These are phyloP conservation scores for Cercospora sesami DNA, from an alignment of 2,329 filamentous ascomycete genomes.

Conservation along the genomic window DNA sequence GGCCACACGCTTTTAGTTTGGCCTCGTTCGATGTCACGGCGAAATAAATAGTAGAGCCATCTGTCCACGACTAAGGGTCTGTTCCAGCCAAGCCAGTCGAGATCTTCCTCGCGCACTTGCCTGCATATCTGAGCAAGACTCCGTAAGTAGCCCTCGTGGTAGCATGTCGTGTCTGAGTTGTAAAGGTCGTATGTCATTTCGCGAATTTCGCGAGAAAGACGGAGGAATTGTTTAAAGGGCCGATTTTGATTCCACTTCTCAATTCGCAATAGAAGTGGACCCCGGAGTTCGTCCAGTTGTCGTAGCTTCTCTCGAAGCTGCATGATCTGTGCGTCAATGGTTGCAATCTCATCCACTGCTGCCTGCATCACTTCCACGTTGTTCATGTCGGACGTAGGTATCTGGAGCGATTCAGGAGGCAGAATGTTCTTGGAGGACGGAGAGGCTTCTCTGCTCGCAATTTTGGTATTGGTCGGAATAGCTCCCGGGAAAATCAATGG, in stretches of 20 bases:
- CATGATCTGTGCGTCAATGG: not conserved
- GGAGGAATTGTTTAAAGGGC: not conserved
- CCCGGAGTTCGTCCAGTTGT: not conserved
- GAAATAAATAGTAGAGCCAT: not conserved
- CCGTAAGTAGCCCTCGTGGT: too few species aligned
- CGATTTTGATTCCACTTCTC: not conserved
- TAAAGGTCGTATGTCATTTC: not conserved
- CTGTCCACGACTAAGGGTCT: not conserved
- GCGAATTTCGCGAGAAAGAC: not conserved
- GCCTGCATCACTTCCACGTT: not conserved
- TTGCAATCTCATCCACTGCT: not conserved
- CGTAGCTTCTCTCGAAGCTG: not conserved
- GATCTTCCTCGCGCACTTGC: not conserved
- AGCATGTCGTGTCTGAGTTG: too few species aligned
- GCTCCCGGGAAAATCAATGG: too few species aligned
- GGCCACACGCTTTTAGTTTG: not conserved
- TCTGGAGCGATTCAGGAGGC: not conserved
- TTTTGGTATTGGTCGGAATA: too few species aligned
- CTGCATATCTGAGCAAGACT: too few species aligned
- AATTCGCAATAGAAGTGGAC: too few species aligned
- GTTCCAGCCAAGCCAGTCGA: not conserved
- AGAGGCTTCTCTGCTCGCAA: too few species aligned
- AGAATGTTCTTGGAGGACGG: not conserved
- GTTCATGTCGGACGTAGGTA: not conserved
- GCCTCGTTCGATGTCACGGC: not conserved